Percentiles rank a stretch among this genome's conserved stretches.
phyloP scores from a whole-genome alignment of 176 grass and related monocot genomes.

The Ensete ventricosum region DNA sequence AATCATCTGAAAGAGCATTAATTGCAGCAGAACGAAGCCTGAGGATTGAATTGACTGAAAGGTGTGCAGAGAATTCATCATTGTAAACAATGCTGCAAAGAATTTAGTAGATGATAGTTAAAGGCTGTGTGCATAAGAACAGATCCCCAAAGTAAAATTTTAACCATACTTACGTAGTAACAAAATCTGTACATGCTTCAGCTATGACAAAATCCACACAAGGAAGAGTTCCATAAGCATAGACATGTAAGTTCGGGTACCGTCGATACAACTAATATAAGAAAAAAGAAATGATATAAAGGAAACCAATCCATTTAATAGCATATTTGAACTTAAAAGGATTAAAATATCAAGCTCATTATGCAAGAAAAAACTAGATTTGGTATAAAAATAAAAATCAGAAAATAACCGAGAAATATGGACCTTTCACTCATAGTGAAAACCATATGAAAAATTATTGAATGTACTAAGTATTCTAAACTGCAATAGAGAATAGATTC shows the following conservation, averaged over 20 bases:
- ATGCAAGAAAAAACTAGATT: background rate
- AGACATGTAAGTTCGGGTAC: constrained; percentile 80
- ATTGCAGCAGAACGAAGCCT: constrained; percentile 80
- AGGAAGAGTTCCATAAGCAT: constrained; percentile 88
- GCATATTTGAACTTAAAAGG: background rate
- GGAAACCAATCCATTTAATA: background rate
- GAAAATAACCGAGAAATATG: background rate
- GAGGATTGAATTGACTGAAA: constrained; percentile 92
- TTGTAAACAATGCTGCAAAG: constrained; percentile 70
- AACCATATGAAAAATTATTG: too few relatives aligned
- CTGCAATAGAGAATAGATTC: too few relatives aligned
- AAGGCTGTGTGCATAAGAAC: background rate
- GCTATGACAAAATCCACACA: constrained; percentile 72
- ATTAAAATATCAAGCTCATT: background rate
- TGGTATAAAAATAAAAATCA: background rate
- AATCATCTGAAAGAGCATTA: constrained; percentile 63
- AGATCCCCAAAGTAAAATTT: background rate
- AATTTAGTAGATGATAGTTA: background rate
- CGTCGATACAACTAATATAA: constrained; percentile 61
- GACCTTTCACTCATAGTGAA: background rate
- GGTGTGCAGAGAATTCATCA: constrained; percentile 73
- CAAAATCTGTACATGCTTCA: constrained; percentile 90
- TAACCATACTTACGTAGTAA: constrained; percentile 56
- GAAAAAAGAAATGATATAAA: constrained; percentile 11
- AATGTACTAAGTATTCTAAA: too few relatives aligned